phyloP scores from a whole-genome alignment of 352 stramenopile species.

The Phytophthora hybrid region DNA sequence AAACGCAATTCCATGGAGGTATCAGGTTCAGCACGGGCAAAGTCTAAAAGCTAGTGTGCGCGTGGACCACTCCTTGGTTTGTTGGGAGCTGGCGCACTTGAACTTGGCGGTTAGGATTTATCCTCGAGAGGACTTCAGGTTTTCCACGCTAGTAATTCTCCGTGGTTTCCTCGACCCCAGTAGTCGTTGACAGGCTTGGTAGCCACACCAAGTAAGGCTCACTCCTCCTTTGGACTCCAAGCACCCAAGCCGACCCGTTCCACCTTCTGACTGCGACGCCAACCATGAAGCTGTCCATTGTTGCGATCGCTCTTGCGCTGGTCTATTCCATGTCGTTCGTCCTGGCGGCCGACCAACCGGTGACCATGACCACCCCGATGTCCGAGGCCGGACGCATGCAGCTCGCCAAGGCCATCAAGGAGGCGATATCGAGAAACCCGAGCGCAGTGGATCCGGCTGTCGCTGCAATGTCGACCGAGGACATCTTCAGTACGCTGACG shows the following conservation, averaged over 20 bases:
- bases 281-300: constrained; percentile 10
- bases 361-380: neutral
- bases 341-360: constrained; percentile 6
- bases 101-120: neutral
- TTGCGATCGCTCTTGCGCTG: constrained; percentile 5
- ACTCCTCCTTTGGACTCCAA: constrained; percentile 8
- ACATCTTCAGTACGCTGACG: constrained; percentile 11
- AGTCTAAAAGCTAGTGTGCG: too few relatives aligned
- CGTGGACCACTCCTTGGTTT: too few relatives aligned
- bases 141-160: neutral
- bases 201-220: neutral
- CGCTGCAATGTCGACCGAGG: constrained; percentile 9
- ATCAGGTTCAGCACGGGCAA: too few relatives aligned
- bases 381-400: constrained; percentile 14
- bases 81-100: neutral
- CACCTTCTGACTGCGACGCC: neutral
- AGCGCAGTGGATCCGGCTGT: neutral
- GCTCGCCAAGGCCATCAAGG: constrained; percentile 26
- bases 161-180: neutral
- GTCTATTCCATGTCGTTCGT: constrained; percentile 12
- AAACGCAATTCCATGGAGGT: too few relatives aligned
- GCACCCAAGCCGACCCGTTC: neutral
- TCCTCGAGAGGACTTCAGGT: too few relatives aligned
- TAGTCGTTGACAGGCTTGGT: neutral
- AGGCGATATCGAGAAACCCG: constrained; percentile 2